Conservation (phyloP, 208 protist genomes). For the Crithidia brevicula region DNA sequence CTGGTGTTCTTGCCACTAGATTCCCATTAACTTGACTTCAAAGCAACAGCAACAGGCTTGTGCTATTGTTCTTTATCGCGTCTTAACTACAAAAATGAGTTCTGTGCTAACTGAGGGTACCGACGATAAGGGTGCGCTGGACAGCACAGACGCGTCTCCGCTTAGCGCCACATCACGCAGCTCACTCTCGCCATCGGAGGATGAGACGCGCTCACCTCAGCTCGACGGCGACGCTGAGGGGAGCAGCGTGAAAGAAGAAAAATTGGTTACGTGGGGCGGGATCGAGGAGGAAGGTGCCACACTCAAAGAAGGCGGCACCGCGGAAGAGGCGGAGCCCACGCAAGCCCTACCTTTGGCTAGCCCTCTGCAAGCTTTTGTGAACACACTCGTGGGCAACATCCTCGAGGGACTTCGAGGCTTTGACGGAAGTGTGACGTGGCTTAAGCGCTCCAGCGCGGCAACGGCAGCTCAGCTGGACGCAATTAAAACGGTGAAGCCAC, state of each 20-base stretch:
- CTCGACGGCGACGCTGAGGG: slow-evolving; percentile 5
- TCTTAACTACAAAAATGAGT: slow-evolving; percentile 4
- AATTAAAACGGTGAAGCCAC: slow-evolving; percentile 15
- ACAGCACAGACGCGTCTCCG: slow-evolving; percentile 12
- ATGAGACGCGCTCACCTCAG: not conserved
- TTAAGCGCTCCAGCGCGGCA: slow-evolving; percentile 24
- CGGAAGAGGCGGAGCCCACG: not conserved
- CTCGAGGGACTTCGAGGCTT: slow-evolving; percentile 35
- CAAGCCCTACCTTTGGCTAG: slow-evolving; percentile 9
- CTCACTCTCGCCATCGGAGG: slow-evolving; percentile 11
- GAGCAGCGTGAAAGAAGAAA: not conserved
- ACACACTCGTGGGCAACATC: slow-evolving; percentile 23
- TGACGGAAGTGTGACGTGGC: slow-evolving; percentile 31
- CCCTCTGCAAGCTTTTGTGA: slow-evolving; percentile 24
- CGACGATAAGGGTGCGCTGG: slow-evolving; percentile 11
- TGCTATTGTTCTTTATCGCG: not conserved
- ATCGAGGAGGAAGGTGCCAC: not conserved
- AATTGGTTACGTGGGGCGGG: slow-evolving; percentile 12
- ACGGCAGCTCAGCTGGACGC: slow-evolving; percentile 26
- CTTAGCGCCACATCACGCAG: slow-evolving; percentile 22
- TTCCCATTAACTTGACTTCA: no score
- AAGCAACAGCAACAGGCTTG: not conserved
- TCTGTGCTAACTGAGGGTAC: not conserved
- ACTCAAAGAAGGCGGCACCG: slow-evolving; percentile 1
- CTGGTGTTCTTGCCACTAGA: no score